Conservation (phyloP, 768 basidiomycete species). For the Tulasnella sp. region DNA sequence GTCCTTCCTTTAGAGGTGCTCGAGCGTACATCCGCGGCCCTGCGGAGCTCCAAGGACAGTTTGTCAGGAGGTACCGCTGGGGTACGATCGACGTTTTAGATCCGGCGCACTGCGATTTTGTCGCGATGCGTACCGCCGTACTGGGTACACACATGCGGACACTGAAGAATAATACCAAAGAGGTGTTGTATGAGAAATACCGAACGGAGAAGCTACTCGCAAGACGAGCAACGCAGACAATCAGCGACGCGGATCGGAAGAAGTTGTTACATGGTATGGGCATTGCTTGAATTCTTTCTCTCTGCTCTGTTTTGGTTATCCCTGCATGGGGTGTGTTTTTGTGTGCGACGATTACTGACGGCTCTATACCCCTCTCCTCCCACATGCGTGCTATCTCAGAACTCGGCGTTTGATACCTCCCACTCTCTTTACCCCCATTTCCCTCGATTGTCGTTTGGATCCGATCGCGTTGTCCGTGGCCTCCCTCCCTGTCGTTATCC, state of each 20-base stretch:
- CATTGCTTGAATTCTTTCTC: background rate
- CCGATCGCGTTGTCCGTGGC: too few relatives aligned
- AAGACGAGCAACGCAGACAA: constrained; percentile 66
- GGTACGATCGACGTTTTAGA: constrained; percentile 78
- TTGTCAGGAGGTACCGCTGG: constrained; percentile 73
- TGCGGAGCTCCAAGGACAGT: constrained; percentile 47
- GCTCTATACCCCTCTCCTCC: too few relatives aligned
- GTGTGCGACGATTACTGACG: too few relatives aligned
- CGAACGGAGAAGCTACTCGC: constrained; percentile 84
- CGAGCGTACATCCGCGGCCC: constrained; percentile 16
- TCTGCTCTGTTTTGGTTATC: too few relatives aligned
- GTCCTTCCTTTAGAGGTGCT: constrained; percentile 20
- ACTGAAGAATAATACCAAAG: constrained; percentile 70
- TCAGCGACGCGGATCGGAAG: constrained; percentile 60
- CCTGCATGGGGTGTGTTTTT: too few relatives aligned
- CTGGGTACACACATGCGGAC: constrained; percentile 76
- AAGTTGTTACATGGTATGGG: constrained; percentile 36
- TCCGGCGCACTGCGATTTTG: constrained; percentile 79
- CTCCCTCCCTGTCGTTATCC: too few relatives aligned
- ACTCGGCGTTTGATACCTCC: too few relatives aligned
- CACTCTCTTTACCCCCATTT: too few relatives aligned
- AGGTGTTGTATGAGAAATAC: constrained; percentile 87
- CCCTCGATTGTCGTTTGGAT: too few relatives aligned
- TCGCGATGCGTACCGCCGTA: constrained; percentile 69
- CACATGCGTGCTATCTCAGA: too few relatives aligned